Evolutionary conservation across 169 alveolate species (phyloP).

Genomic region (Eimeria praecox): DNA sequence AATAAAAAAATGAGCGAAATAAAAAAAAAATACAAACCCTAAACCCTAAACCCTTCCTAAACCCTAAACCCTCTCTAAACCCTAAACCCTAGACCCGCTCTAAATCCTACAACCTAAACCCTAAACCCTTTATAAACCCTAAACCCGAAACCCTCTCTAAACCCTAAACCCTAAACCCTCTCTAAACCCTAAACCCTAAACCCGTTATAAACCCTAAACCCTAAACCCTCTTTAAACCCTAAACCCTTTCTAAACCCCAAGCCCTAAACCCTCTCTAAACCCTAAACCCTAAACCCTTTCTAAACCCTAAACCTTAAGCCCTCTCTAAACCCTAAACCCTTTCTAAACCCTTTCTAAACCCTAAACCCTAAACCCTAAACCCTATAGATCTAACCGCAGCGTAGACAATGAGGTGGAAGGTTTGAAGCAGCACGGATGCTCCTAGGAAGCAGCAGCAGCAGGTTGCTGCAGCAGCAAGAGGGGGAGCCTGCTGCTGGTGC

Average conservation of each 20-base stretch:
- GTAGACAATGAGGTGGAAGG: slow-evolving; percentile 30
- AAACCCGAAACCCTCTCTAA: too few relatives aligned
- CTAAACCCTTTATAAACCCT: too few relatives aligned
- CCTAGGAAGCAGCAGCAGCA: slow-evolving; percentile 66
- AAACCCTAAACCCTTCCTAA: slow-evolving; percentile 28
- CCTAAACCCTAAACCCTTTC: too few relatives aligned
- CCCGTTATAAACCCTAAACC: too few relatives aligned
- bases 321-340: background rate
- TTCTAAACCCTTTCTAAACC: background rate
- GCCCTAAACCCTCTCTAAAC: too few relatives aligned
- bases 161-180: too few relatives aligned
- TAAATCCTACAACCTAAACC: too few relatives aligned
- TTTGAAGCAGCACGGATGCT: background rate
- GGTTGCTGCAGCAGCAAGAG: slow-evolving; percentile 57
- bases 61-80: background rate
- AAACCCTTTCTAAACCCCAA: too few relatives aligned
- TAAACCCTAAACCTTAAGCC: too few relatives aligned
- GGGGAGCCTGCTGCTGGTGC: slow-evolving; percentile 10
- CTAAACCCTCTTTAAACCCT: too few relatives aligned
- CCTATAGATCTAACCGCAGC: slow-evolving; percentile 5
- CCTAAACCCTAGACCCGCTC: slow-evolving; percentile 23
- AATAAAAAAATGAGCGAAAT: too few relatives aligned
- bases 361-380: slow-evolving; percentile 20
- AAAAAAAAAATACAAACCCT: background rate
- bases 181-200: too few relatives aligned